Base-by-base conservation (phyloP, 352 stramenopile genomes). In the Globisporangium heterothallicum region DNA sequence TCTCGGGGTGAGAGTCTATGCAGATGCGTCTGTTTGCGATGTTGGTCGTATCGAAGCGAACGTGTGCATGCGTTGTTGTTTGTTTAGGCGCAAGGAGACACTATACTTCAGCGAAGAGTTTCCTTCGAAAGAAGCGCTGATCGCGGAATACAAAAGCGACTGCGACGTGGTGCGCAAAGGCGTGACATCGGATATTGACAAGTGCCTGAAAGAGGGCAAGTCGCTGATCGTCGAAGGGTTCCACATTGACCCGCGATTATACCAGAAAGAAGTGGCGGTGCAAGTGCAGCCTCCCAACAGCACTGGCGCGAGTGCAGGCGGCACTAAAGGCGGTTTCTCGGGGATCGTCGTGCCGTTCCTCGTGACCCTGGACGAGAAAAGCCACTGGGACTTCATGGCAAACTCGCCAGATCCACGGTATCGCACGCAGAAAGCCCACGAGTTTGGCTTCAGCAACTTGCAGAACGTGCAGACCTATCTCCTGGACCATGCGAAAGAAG, bases 131-230 rank as follows among this genome's bases (percentile, higher is more conserved):
- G 65, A 82, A 10, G 68, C 69, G 29, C 66, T 94, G 1, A 63
- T 94, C 9, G 45, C 61, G 21, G 72, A 86, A 51, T 94, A 94
- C 59, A 69, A 66, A 27, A 84, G 79, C 27, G 84, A 94, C 58
- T 94, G 84, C 41, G 69, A 74, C 34, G 73, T 92, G 21, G 84
- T 94, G 16, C 75, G 84, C 50, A 77, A 88, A 34, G 84, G 84
- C 9, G 81, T 94, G n/a, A 75, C 66, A 25, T 89, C 79, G 6
- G 84, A 94, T 55, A 89, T 94, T 52, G 77, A 91, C 63, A 94
- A 94, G 58, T 94, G 84, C 42, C 65, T 94, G 4, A 94, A 92
- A 52, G 84, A 94, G 55, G 84, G 84, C 59, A 94, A 94, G 68
- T 94, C 84, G 42, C 70, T 94, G 42, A 88, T 94, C 56, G 83